These are phyloP conservation scores for Auricularia sp. DNA, from an alignment of 768 basidiomycete genomes.

Conservation along the genomic window DNA sequence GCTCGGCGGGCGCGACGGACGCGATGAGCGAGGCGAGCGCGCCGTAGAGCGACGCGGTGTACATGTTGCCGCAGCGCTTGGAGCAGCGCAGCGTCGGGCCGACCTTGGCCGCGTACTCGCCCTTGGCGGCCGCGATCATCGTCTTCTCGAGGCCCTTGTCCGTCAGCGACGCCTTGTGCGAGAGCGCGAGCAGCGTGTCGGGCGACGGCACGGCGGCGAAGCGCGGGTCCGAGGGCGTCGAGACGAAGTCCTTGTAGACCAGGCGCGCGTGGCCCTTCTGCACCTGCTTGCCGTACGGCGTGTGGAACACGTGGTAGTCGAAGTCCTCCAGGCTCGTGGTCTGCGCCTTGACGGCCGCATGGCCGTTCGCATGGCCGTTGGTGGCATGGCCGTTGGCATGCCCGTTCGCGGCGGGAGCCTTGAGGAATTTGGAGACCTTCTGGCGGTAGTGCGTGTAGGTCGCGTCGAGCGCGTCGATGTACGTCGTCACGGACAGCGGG, in stretches of 20 bases:
- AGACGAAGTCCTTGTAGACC: constrained; percentile 83
- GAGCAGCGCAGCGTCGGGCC: constrained; percentile 81
- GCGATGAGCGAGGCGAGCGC: constrained; percentile 84
- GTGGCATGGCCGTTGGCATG: constrained; percentile 23
- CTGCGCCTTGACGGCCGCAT: constrained; percentile 19
- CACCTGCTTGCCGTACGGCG: constrained; percentile 97
- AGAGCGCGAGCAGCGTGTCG: constrained; percentile 55
- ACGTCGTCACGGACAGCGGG: constrained; percentile 89
- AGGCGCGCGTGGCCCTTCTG: constrained; percentile 94
- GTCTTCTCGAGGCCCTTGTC: constrained; percentile 96
- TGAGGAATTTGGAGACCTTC: constrained; percentile 54
- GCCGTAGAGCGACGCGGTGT: constrained; percentile 92
- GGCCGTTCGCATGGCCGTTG: constrained; percentile 21
- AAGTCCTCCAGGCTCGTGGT: constrained; percentile 60
- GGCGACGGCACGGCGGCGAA: constrained; percentile 65
- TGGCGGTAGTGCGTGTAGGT: constrained; percentile 78
- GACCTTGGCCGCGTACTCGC: constrained; percentile 63
- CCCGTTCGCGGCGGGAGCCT: constrained; percentile 33
- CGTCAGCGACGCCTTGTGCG: constrained; percentile 67
- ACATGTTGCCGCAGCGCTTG: constrained; percentile 93
- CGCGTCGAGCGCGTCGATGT: constrained; percentile 86
- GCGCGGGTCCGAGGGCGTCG: constrained; percentile 55
- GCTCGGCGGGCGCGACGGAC: constrained; percentile 54
- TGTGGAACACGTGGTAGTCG: constrained; percentile 94
- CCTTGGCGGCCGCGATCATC: constrained; percentile 73